Conservation (phyloP, 306 rosid genomes). For the Prunus mira region DNA sequence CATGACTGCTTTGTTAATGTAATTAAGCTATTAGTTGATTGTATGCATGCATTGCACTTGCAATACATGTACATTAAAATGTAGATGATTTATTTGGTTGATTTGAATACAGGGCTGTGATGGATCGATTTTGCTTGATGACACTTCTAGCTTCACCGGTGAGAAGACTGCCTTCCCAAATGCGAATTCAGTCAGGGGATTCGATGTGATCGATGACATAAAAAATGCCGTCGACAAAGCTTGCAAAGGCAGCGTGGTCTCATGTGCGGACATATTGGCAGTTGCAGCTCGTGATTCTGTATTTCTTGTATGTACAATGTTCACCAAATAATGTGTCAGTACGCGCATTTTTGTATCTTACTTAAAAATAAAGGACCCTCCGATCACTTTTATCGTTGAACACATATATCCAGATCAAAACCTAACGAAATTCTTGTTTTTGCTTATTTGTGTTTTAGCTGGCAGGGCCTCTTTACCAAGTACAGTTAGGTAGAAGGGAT, state of each 20-base stretch:
- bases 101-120: constrained; percentile 30
- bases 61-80: background rate
- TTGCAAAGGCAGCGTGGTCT: constrained; percentile 21
- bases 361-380: background rate
- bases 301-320: constrained; percentile 5
- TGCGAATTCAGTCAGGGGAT: constrained; percentile 30
- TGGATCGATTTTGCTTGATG: constrained; percentile 35
- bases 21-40: background rate
- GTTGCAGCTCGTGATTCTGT: constrained; percentile 36
- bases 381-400: too few relatives aligned
- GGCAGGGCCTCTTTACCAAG: constrained; percentile 21
- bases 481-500: constrained; percentile 36
- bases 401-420: background rate
- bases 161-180: constrained; percentile 38
- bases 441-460: background rate
- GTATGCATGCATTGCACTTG: background rate
- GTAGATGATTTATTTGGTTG: background rate
- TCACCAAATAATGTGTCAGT: background rate
- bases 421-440: background rate
- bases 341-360: too few relatives aligned
- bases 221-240: constrained; percentile 18
- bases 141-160: constrained; percentile 23
- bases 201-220: constrained; percentile 24
- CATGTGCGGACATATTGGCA: constrained; percentile 37
- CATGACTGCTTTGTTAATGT: constrained; percentile 40